A percentile compares a stretch with the other conserved stretches of the same genome.
Conservation (phyloP, 2,329 filamentous ascomycete genomes). For the Calycina herbarum region DNA sequence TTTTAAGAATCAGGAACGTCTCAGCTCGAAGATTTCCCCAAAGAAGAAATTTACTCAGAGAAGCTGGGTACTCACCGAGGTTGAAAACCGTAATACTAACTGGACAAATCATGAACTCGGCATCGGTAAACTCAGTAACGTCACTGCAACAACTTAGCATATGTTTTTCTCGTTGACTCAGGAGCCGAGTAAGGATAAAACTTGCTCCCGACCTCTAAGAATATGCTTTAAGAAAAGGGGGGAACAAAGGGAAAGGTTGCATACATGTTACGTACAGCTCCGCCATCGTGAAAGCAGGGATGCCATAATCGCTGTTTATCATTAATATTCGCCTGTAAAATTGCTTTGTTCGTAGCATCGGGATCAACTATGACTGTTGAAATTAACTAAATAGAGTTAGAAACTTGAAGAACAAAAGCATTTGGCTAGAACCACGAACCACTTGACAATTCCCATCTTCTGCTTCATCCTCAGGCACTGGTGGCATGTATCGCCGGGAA, state of each 20-base stretch:
- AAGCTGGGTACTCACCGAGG: background rate
- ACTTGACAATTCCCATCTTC: too few species aligned
- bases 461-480: too few species aligned
- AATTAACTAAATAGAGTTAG: slow-evolving; percentile 2
- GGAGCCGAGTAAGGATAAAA: too few species aligned
- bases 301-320: background rate
- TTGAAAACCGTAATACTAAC: slow-evolving; percentile 8
- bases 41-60: too few species aligned
- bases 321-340: slow-evolving; percentile 3
- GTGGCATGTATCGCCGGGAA: background rate
- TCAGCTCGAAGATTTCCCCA: too few species aligned
- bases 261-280: background rate
- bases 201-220: too few species aligned
- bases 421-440: background rate
- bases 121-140: slow-evolving; percentile 4
- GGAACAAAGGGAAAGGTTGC: too few species aligned
- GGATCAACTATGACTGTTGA: slow-evolving; percentile 13
- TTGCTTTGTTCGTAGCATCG: slow-evolving; percentile 8
- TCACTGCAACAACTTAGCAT: background rate
- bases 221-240: too few species aligned
- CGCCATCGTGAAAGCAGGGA: background rate
- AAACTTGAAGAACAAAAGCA: background rate
- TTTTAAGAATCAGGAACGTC: too few species aligned
- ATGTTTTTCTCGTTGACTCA: too few species aligned
- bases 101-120: slow-evolving; percentile 9